Percentiles rank a stretch among this genome's conserved stretches.
phyloP scores from a whole-genome alignment of 306 rosid genomes.

The Castanea mollissima region DNA sequence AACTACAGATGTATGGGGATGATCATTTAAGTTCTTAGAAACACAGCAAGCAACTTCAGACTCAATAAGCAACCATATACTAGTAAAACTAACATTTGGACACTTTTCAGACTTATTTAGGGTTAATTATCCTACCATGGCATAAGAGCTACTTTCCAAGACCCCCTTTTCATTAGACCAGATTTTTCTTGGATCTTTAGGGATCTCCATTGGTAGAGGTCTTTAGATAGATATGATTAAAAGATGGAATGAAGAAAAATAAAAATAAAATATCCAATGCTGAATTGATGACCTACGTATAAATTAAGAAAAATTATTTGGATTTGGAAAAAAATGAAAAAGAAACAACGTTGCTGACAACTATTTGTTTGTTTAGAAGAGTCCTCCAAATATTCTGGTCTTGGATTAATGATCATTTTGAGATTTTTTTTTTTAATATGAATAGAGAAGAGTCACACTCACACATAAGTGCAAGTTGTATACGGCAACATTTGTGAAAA shows the following conservation, averaged over 20 bases:
- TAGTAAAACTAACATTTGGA: not conserved
- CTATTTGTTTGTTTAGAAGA: no score
- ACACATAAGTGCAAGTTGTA: not conserved
- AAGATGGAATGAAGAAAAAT: not conserved
- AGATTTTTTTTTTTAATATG: no score
- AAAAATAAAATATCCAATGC: not conserved
- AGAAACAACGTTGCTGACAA: no score
- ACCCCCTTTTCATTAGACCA: not conserved
- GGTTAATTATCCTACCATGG: not conserved
- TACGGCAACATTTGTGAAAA: not conserved
- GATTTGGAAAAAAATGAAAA: no score
- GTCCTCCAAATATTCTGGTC: no score
- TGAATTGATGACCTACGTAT: no score
- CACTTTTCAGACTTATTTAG: not conserved
- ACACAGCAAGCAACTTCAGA: not conserved
- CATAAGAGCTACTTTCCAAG: not conserved
- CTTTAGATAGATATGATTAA: not conserved
- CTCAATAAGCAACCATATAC: not conserved
- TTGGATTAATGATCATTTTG: no score
- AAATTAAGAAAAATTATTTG: no score
- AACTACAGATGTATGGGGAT: not conserved
- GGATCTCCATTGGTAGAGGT: not conserved
- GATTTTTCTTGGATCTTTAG: not conserved
- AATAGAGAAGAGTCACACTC: not conserved
- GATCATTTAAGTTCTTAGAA: not conserved